A percentile compares a stretch with the other conserved stretches of the same genome.
These are phyloP conservation scores for Kockovaella imperatae DNA, from an alignment of 768 basidiomycete species.

Conservation along the genomic window DNA sequence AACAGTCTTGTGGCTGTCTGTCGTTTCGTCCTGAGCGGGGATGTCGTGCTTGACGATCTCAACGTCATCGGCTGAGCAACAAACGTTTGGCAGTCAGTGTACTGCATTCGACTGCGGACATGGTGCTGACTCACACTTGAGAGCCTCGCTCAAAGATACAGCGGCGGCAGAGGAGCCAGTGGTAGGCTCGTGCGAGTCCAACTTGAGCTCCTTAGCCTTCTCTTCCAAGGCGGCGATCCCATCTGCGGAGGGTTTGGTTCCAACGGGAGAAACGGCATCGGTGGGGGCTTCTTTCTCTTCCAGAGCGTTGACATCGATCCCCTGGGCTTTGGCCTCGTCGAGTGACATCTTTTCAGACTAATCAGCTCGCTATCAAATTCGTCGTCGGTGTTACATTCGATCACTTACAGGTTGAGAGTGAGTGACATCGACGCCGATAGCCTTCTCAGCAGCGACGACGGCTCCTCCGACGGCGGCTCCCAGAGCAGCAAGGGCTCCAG, in stretches of 20 bases:
- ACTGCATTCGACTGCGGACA: not conserved
- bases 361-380: too few species aligned
- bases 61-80: not conserved
- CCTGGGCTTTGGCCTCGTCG: slow-evolving; percentile 37
- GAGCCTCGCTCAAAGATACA: not conserved
- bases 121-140: not conserved
- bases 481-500: slow-evolving; percentile 28
- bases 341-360: slow-evolving; percentile 33
- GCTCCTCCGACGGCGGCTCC: slow-evolving; percentile 22
- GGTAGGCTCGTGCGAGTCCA: slow-evolving; percentile 8
- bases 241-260: slow-evolving; percentile 20
- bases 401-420: slow-evolving; percentile 36
- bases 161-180: not conserved
- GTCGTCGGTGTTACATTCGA: not conserved
- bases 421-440: slow-evolving; percentile 39
- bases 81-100: not conserved
- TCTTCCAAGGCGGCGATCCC: slow-evolving; percentile 27
- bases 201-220: slow-evolving; percentile 28
- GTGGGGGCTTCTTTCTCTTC: slow-evolving; percentile 25
- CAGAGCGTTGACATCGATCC: slow-evolving; percentile 31
- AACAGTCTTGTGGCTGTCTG: slow-evolving; percentile 34
- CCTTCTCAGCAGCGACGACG: slow-evolving; percentile 32
- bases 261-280: slow-evolving; percentile 22
- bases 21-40: slow-evolving; percentile 39
- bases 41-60: slow-evolving; percentile 14